Evolutionary conservation across 805 yeast genomes (phyloP).

Genomic region (Myxozyma geophila): DNA sequence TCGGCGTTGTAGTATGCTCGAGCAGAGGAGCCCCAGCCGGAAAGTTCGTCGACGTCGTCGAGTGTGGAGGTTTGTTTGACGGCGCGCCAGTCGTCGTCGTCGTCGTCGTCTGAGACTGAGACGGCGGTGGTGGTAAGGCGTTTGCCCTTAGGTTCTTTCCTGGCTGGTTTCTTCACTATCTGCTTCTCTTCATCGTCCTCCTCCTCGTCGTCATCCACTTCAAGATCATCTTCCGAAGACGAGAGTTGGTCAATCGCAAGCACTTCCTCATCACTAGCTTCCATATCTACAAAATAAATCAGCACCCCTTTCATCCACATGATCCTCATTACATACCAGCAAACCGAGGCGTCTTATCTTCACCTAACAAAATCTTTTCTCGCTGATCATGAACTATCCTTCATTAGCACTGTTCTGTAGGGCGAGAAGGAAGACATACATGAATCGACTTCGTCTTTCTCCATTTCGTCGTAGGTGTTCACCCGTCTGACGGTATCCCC

Average conservation of each 20-base stretch:
- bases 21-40: conserved; percentile 49
- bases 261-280: conserved; percentile 63
- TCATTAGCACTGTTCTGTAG: neutral
- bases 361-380: conserved; percentile 42
- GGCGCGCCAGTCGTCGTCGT: conserved; percentile 55
- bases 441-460: conserved; percentile 43
- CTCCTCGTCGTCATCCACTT: conserved; percentile 49
- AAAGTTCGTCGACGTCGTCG: conserved; percentile 41
- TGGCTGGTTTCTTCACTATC: conserved; percentile 39
- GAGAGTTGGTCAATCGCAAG: conserved; percentile 46
- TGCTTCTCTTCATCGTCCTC: conserved; percentile 53
- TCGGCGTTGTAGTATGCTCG: conserved; percentile 43
- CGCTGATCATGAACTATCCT: conserved; percentile 42
- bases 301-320: neutral
- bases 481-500: conserved; percentile 10
- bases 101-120: conserved; percentile 53
- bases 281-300: conserved; percentile 38
- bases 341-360: conserved; percentile 30
- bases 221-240: conserved; percentile 53
- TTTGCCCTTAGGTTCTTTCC: neutral
- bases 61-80: conserved; percentile 39
- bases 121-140: conserved; percentile 32
- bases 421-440: conserved; percentile 31
- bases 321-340: conserved; percentile 26
- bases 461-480: conserved; percentile 39